Evolutionary conservation across 768 basidiomycete genomes (phyloP), one percentile per base, ranked within the genome.

Genomic region (Postia placenta): DNA sequence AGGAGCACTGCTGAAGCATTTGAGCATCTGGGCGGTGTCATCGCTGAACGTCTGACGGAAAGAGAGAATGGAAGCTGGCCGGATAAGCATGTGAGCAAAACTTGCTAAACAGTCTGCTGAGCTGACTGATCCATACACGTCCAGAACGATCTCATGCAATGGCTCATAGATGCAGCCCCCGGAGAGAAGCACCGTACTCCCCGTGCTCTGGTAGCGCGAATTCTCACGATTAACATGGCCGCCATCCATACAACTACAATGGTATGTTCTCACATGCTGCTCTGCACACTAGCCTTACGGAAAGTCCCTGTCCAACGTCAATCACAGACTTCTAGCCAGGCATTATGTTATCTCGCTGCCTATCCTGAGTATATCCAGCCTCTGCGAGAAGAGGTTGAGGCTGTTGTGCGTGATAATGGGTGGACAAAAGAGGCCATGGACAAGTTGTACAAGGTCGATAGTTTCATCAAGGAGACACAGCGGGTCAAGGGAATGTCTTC

Each of bases 341-440:
- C 64, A 0, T 50, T 75, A 0, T 66, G 62, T 37, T 48, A 62
- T 42, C 62, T 75, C 5, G 71, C 68, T 1, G 60, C 66, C 0
- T 49, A 67, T 23, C 70, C 71, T 2, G 54, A 68, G 43, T 68
- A 63, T 37, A 45, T 66, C 2, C 54, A 57, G 17, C 59, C 64
- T 0, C 58, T 79, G 5, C 67, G 76, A 0, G 67, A 72, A 48
- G 78, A 80, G 54, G 63, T 75, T 2, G 70, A 72, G 24, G 44
- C 52, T 1, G 64, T 72, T 1, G 42, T 73, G 15, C 42, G 50
- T 2, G 57, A 64, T 4, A 63, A 73, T 27, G 56, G 54, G 3
- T 58, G 56, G 56, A 50, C 50, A 4, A 55, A 55, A 40, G 26
- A 28, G 3, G 37, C 74, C 67, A 25, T 75, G 71, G 65, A 59